phyloP scores from a whole-genome alignment of 2,329 filamentous ascomycete species.

The Trichocomaceae sp. region DNA sequence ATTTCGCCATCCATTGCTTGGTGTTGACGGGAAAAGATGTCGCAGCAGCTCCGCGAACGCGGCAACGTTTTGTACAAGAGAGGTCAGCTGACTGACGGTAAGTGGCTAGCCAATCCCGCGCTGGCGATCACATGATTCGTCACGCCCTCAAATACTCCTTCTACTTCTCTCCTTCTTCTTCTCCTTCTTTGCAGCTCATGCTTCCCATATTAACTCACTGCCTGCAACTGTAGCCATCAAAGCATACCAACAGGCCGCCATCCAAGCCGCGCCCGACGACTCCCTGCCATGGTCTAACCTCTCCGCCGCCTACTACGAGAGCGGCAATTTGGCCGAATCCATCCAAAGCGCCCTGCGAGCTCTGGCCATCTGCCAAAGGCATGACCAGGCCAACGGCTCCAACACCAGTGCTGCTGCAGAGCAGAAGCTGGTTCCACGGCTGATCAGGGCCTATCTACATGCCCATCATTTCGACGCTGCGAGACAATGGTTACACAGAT shows the following conservation, averaged over 20 bases:
- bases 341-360: constrained; percentile 8
- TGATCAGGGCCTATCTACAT: constrained; percentile 9
- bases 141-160: not conserved
- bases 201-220: not conserved
- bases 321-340: constrained; percentile 6
- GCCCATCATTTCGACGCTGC: constrained; percentile 5
- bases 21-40: not conserved
- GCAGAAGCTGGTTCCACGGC: constrained; percentile 9
- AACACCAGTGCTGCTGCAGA: not conserved
- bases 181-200: too few relatives aligned
- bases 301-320: constrained; percentile 14
- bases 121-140: not conserved
- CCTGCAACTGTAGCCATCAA: constrained; percentile 11
- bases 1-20: not conserved
- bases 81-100: constrained; percentile 13
- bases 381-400: not conserved
- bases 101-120: constrained; percentile 2
- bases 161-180: not conserved
- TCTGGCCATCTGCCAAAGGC: not conserved
- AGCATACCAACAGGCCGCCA: constrained; percentile 11
- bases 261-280: constrained; percentile 8
- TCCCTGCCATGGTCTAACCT: constrained; percentile 14
- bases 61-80: constrained; percentile 13
- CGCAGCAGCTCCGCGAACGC: constrained; percentile 5
- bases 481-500: constrained; percentile 10